Evolutionary conservation across 108 stramenopile genomes (phyloP).

Genomic region (Cyclostephanos invisitatus): DNA sequence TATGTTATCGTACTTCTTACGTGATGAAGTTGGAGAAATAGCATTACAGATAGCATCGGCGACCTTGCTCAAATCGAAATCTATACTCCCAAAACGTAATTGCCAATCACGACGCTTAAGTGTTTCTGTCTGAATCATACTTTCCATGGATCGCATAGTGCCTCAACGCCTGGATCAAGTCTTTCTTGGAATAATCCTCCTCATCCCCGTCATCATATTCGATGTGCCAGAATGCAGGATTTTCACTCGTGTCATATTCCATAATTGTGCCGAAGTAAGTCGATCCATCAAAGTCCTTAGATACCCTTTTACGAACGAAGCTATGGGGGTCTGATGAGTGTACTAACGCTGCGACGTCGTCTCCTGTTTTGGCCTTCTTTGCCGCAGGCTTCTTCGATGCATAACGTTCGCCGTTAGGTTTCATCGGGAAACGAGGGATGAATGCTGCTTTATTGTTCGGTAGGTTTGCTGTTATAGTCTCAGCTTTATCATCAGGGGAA

Average conservation of each 20-base stretch:
- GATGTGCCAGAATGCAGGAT: slow-evolving; percentile 56
- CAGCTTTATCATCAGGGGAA: background rate
- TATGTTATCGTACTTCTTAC: too few species aligned
- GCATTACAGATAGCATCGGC: too few species aligned
- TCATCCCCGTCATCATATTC: slow-evolving; percentile 68
- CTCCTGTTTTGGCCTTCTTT: slow-evolving; percentile 16
- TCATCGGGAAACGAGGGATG: slow-evolving; percentile 2
- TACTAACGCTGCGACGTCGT: slow-evolving; percentile 22
- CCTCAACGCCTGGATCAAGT: slow-evolving; percentile 49
- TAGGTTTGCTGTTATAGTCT: background rate
- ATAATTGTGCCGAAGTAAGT: slow-evolving; percentile 59
- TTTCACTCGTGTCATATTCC: slow-evolving; percentile 34
- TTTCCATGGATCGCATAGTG: slow-evolving; percentile 35
- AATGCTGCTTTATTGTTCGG: background rate
- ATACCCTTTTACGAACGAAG: slow-evolving; percentile 44
- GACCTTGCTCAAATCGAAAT: too few species aligned
- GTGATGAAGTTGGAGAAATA: too few species aligned
- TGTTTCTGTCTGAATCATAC: slow-evolving; percentile 10
- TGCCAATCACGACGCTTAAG: background rate
- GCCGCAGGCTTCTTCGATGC: slow-evolving; percentile 12
- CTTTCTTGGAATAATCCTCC: slow-evolving; percentile 54
- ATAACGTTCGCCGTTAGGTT: background rate
- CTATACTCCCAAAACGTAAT: too few species aligned
- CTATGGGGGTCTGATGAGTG: slow-evolving; percentile 20
- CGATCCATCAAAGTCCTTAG: slow-evolving; percentile 58